phyloP scores from a whole-genome alignment of 441 rosid genomes.

The Bocquillonia castaneifolia region DNA sequence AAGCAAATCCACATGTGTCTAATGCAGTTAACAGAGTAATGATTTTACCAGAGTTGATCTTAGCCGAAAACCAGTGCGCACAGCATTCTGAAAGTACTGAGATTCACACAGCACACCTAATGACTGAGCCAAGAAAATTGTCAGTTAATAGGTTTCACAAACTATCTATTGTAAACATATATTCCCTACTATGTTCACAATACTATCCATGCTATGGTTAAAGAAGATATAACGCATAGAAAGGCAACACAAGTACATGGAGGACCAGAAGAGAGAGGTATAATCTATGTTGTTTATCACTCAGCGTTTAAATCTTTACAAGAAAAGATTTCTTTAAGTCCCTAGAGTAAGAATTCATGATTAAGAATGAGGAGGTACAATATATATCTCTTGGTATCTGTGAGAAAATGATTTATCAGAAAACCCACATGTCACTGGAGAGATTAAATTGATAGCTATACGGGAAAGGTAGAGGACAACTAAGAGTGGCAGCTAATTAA shows the following conservation, averaged over 20 bases:
- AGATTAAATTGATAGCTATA: not conserved
- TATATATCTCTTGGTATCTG: not conserved
- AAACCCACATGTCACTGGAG: not conserved
- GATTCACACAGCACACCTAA: slow-evolving; percentile 74
- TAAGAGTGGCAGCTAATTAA: not conserved
- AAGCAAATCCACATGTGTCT: not conserved
- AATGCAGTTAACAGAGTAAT: slow-evolving; percentile 6
- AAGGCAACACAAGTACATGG: not conserved
- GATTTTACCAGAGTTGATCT: slow-evolving; percentile 85
- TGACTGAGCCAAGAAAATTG: slow-evolving; percentile 44
- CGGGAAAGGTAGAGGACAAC: not conserved
- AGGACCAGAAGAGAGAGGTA: not conserved
- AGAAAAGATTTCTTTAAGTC: not conserved
- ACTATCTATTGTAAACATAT: too few species aligned
- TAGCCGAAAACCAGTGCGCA: slow-evolving; percentile 80
- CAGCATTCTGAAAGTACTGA: slow-evolving; percentile 75
- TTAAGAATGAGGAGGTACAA: too few species aligned
- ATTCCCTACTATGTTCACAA: too few species aligned
- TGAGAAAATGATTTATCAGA: not conserved
- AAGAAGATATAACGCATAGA: not conserved
- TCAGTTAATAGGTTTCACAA: slow-evolving; percentile 8
- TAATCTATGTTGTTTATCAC: not conserved
- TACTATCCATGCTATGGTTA: not conserved
- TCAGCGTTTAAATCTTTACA: not conserved
- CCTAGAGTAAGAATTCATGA: not conserved